Base-by-base conservation (phyloP, 768 basidiomycete species). In the Hygrocybe punicea region DNA sequence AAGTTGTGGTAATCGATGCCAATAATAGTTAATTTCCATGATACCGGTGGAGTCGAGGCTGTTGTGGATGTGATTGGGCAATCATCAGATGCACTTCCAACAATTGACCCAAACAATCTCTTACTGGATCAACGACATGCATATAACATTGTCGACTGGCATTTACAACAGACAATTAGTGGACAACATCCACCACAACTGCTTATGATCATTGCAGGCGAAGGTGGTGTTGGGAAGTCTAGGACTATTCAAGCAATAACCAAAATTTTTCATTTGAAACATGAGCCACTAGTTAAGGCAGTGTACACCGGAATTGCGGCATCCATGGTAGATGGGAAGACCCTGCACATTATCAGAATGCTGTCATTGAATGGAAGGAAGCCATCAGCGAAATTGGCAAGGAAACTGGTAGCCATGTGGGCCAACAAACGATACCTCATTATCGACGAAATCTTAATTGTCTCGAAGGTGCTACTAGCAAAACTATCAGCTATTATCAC, bases 151-250 rank as follows among this genome's bases (percentile, higher is more conserved):
- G 57, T 80, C 0, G 61, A 57, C 7, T 53, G 59, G n/a, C 74
- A 75, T 29, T 23, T 77, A 0, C 35, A 55, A 8, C 17, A 65
- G 11, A 64, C 63, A 13, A 37, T 70, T 1, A 16, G 34, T 16
- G 64, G 66, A 7, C 7, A 56, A 7, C 21, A 55, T 1, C 64
- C 56, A 19, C 37, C 49, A 9, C 76, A 72, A 47, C 60, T 81
- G 2, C 58, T 68, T 0, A 78, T 79, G 77, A 37, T 73, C 0
- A 58, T 81, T 0, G 60, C 66, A 0, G 80, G 80, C 0, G 69
- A 75, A 51, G 79, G 78, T 0, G 78, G 80, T 0, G 76, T 73
- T 0, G 78, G 81, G 0, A 82, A 81, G 56, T 76, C 78, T 0
- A 67, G 62, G 3, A 53, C 78, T 0, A 78, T 81, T 8, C 61